A percentile compares a stretch with the other conserved stretches of the same genome.
Evolutionary conservation across 176 grass and related monocot genomes (phyloP).

Genomic region (Pontederia paniculata): DNA sequence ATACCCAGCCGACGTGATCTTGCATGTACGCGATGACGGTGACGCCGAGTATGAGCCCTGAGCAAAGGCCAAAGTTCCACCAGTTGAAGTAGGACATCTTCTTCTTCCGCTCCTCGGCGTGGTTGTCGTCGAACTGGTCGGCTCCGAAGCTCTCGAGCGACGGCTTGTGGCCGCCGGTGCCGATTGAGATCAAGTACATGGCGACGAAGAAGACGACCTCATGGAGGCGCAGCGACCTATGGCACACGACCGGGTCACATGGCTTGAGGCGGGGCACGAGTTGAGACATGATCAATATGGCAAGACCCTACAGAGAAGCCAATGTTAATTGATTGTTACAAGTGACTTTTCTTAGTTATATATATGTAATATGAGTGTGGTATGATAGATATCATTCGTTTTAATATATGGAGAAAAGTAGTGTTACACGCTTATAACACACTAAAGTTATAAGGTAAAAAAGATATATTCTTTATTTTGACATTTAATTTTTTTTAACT

Average conservation of each 20-base stretch:
- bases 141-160: conserved; percentile 67
- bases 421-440: no score
- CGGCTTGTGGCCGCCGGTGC: conserved; percentile 53
- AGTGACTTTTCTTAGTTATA: not conserved
- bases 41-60: conserved; percentile 27
- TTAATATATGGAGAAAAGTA: no score
- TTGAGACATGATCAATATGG: conserved; percentile 36
- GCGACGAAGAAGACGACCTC: conserved; percentile 41
- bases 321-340: not conserved
- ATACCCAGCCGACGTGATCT: conserved; percentile 44
- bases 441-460: no score
- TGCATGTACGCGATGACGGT: conserved; percentile 62
- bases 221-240: conserved; percentile 39
- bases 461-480: no score
- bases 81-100: conserved; percentile 97
- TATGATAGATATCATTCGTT: no score
- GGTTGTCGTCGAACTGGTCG: conserved; percentile 44
- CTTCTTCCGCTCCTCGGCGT: conserved; percentile 40
- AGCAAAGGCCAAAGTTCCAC: conserved; percentile 61
- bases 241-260: conserved; percentile 12
- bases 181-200: conserved; percentile 34
- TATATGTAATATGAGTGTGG: no score
- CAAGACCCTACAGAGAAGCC: conserved; percentile 27
- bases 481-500: no score
- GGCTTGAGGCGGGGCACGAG: conserved; percentile 36